Conservation (phyloP, 1,284 basidiomycete species). For the Ustilago curta region DNA sequence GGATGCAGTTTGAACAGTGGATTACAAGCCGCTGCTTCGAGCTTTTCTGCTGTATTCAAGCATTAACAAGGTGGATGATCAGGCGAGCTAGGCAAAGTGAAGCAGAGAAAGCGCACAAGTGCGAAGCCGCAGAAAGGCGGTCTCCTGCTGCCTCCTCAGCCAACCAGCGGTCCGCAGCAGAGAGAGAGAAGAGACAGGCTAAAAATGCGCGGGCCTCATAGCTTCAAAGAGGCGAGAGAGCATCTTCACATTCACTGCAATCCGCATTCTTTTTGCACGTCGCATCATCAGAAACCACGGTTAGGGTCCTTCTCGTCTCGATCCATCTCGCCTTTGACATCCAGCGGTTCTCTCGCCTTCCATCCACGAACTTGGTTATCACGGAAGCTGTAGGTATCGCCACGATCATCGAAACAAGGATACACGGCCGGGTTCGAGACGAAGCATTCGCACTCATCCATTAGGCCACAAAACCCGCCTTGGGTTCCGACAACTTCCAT, state of each 20-base stretch:
- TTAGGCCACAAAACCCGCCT: not conserved
- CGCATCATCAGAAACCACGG: slow-evolving; percentile 14
- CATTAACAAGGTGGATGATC: slow-evolving; percentile 16
- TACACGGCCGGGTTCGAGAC: not conserved
- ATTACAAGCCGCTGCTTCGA: not conserved
- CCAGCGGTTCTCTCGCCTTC: not conserved
- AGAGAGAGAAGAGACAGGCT: slow-evolving; percentile 6
- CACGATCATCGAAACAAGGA: not conserved
- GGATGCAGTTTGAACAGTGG: not conserved
- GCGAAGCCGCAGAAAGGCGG: not conserved
- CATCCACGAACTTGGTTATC: slow-evolving; percentile 13
- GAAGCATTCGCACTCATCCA: not conserved
- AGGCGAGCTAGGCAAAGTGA: slow-evolving; percentile 16
- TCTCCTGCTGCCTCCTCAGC: slow-evolving; percentile 11
- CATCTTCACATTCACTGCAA: slow-evolving; percentile 22
- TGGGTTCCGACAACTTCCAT: not conserved
- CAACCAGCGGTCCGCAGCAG: slow-evolving; percentile 19
- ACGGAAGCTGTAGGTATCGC: slow-evolving; percentile 32
- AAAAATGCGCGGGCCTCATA: slow-evolving; percentile 20
- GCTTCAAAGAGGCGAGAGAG: slow-evolving; percentile 1
- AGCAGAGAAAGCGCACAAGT: slow-evolving; percentile 2
- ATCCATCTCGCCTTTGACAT: slow-evolving; percentile 13
- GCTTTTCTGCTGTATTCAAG: not conserved
- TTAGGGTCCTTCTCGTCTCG: slow-evolving; percentile 16
- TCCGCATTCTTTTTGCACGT: slow-evolving; percentile 25